Percentiles rank a stretch among this genome's conserved stretches.
Evolutionary conservation across 1,284 basidiomycete genomes (phyloP).

Genomic region (Trichosporon asahii): DNA sequence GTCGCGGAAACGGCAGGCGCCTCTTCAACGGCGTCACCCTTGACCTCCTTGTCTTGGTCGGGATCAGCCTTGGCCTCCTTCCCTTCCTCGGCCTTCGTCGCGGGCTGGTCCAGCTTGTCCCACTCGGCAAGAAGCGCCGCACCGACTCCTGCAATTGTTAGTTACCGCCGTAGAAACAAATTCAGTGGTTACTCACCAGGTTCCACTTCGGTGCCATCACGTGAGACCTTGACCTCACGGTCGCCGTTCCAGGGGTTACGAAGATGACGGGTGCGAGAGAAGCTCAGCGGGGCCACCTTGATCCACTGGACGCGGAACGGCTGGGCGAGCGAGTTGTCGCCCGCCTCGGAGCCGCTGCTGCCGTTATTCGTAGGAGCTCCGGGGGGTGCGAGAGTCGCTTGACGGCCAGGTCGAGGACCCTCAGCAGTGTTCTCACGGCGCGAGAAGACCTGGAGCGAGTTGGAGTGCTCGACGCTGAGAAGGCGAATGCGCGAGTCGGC

Average conservation of each 20-base stretch:
- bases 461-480: constrained; percentile 12
- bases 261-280: constrained; percentile 70
- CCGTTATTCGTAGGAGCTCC: neutral
- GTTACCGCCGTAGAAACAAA: neutral
- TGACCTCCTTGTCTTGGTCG: constrained; percentile 5
- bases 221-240: constrained; percentile 82
- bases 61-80: neutral
- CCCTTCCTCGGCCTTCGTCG: neutral
- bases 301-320: constrained; percentile 85
- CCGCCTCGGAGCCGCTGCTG: constrained; percentile 5
- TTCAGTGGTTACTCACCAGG: constrained; percentile 54
- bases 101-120: constrained; percentile 51
- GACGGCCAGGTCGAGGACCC: neutral
- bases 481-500: constrained; percentile 15
- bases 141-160: constrained; percentile 58
- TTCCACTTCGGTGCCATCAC: constrained; percentile 89
- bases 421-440: neutral
- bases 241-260: constrained; percentile 92
- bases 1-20: neutral
- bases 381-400: neutral
- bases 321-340: constrained; percentile 58
- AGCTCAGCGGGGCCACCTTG: constrained; percentile 68
- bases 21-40: neutral
- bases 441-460: constrained; percentile 19
- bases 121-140: constrained; percentile 72